Evolutionary conservation across 2,329 filamentous ascomycete genomes (phyloP), one percentile per base, ranked within the genome.

Genomic region (Curvularia hawaiiensis): DNA sequence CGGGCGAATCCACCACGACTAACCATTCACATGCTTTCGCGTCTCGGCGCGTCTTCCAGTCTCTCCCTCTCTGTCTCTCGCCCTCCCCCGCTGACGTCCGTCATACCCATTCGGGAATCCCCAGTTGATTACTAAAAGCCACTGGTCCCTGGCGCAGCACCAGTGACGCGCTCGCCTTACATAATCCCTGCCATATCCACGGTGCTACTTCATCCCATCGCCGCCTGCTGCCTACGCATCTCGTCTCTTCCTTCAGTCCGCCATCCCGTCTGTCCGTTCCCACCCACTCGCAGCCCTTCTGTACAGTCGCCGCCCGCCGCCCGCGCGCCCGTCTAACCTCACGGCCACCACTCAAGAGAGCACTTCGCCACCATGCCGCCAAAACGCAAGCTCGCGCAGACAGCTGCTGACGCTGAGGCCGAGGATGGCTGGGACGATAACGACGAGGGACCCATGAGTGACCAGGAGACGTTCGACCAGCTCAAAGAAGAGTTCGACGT

Each of bases 391-490:
- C 52, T 55, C 10, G 77, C 77, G n/a, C 64, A 64, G 58, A 65
- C 64, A n/a, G 68, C 73, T 56, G 68, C 65, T 52, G 65, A 69
- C 49, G 66, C 61, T 28, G 70, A 70, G 52, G 79, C 74, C 56
- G 79, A 83, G 56, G 86, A 84, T 73, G 85, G 86, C 63, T 87
- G 83, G 71, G 83, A 82, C 44, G 68, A 67, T 24, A 82, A 82
- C 33, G 80, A 79, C 14, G 82, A 81, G 46, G 78, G 78, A 28
- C 78, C 79, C 43, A 74, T 76, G 60, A 78, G 75, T 58, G 79
- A 81, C 48, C 77, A 78, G 58, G 80, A 82, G 62, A 83, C 69
- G 77, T 80, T 75, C 77, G 79, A 68, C 75, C 79, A 64, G 76
- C 80, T 66, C 75, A 81, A 70, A 67, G 64, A 72, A 16, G 63